Percentiles rank a stretch among this genome's conserved stretches.
phyloP scores from a whole-genome alignment of 352 stramenopile genomes.

The Lagenidium sp. region DNA sequence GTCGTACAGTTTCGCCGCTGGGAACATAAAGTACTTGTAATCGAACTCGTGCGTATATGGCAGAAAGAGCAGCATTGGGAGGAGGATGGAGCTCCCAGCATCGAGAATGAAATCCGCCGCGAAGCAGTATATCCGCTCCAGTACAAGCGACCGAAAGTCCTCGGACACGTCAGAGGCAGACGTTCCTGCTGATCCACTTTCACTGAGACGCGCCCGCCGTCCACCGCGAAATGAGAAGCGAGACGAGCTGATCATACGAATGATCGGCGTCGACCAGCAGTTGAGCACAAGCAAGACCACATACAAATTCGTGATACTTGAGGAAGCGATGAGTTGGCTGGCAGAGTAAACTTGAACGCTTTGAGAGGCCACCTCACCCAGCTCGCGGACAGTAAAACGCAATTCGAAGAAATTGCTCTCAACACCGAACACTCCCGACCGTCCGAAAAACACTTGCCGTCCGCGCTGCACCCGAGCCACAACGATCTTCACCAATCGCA shows the following conservation, averaged over 20 bases:
- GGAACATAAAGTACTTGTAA: not conserved
- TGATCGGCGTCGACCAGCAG: not conserved
- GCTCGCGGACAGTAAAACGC: constrained; percentile 21
- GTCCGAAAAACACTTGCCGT: not conserved
- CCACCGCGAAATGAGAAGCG: not conserved
- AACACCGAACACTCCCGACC: constrained; percentile 4
- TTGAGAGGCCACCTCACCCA: constrained; percentile 24
- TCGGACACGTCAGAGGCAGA: no score
- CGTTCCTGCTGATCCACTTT: no score
- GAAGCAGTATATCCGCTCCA: constrained; percentile 14
- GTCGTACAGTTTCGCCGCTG: constrained; percentile 5
- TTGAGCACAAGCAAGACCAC: not conserved
- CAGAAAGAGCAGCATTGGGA: constrained; percentile 11
- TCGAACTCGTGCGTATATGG: constrained; percentile 10
- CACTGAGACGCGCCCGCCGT: no score
- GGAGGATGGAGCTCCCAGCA: constrained; percentile 1
- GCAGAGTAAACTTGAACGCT: constrained; percentile 23
- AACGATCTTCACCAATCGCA: no score
- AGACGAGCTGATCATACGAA: not conserved
- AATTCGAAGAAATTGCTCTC: constrained; percentile 18
- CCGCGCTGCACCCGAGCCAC: no score
- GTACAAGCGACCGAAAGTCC: not conserved
- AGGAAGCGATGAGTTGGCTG: constrained; percentile 16
- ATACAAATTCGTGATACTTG: not conserved
- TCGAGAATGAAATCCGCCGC: constrained; percentile 10